phyloP scores from a whole-genome alignment of 179 eudicot genomes.

The Drosera spatulata region DNA sequence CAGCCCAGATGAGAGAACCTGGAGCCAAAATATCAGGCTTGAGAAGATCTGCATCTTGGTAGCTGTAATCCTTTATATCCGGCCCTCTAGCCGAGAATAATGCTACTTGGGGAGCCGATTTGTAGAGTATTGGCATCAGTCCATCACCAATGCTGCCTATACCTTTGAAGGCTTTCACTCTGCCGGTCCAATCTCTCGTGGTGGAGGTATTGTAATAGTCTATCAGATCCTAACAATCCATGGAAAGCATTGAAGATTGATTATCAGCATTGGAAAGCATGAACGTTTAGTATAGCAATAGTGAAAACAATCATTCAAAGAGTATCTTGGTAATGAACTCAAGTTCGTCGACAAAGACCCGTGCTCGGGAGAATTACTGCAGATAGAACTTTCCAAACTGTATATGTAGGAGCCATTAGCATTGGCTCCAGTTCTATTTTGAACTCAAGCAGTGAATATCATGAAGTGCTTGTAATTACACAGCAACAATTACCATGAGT shows the following conservation, averaged over 20 bases:
- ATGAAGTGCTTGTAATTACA: no score
- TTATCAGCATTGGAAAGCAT: no score
- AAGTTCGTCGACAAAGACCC: no score
- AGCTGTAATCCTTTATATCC: conserved; percentile 75
- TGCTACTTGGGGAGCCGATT: conserved; percentile 90
- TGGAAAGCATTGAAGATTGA: background rate
- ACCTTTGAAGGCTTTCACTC: conserved; percentile 69
- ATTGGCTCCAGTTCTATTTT: background rate
- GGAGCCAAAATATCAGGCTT: conserved; percentile 96
- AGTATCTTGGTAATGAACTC: no score
- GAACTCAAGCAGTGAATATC: background rate
- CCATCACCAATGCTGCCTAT: conserved; percentile 76
- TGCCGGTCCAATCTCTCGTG: conserved; percentile 82
- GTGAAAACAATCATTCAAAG: no score
- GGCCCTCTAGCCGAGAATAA: conserved; percentile 87
- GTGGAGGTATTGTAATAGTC: conserved; percentile 75
- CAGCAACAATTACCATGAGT: no score
- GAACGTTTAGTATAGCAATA: no score
- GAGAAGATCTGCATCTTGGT: conserved; percentile 80
- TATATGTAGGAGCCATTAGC: background rate
- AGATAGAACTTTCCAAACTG: no score
- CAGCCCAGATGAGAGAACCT: conserved; percentile 88
- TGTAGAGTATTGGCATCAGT: conserved; percentile 60
- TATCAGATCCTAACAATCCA: conserved; percentile 52
- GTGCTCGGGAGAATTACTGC: no score